Percentiles rank a stretch among this genome's conserved stretches.
These are phyloP conservation scores for Globisporangium lucens DNA, from an alignment of 352 stramenopile species.

Conservation along the genomic window DNA sequence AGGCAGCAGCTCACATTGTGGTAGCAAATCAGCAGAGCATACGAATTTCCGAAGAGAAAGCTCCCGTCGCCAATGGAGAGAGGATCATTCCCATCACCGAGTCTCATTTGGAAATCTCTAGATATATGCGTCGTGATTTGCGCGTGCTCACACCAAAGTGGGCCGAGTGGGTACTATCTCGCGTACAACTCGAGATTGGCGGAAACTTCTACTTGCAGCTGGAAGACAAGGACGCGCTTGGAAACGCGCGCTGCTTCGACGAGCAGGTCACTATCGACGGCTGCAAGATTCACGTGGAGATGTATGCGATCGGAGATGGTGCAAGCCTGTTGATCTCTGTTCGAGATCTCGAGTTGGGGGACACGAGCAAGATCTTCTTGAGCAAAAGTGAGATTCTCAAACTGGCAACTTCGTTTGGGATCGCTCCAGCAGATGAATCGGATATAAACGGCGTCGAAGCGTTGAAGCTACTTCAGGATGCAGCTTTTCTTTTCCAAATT, in stretches of 20 bases:
- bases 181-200: slow-evolving; percentile 22
- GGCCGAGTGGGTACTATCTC: slow-evolving; percentile 35
- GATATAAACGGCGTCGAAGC: not conserved
- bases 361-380: slow-evolving; percentile 16
- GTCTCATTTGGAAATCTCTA: slow-evolving; percentile 22
- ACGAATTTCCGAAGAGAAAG: not conserved
- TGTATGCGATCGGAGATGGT: slow-evolving; percentile 19
- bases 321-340: slow-evolving; percentile 25
- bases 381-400: slow-evolving; percentile 9
- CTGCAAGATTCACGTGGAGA: slow-evolving; percentile 18
- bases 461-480: slow-evolving; percentile 24
- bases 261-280: slow-evolving; percentile 15
- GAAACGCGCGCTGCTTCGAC: slow-evolving; percentile 22
- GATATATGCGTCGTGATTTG: slow-evolving; percentile 28
- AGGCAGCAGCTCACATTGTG: slow-evolving; percentile 25
- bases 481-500: slow-evolving; percentile 29
- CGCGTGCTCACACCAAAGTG: slow-evolving; percentile 32
- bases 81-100: slow-evolving; percentile 17
- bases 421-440: no score
- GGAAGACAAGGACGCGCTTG: slow-evolving; percentile 11
- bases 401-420: not conserved
- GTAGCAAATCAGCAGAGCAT: not conserved
- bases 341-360: slow-evolving; percentile 5
- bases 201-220: slow-evolving; percentile 29
- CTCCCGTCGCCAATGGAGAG: not conserved